Evolutionary conservation across 2,329 filamentous ascomycete genomes (phyloP).

Genomic region (Alternaria sp.): DNA sequence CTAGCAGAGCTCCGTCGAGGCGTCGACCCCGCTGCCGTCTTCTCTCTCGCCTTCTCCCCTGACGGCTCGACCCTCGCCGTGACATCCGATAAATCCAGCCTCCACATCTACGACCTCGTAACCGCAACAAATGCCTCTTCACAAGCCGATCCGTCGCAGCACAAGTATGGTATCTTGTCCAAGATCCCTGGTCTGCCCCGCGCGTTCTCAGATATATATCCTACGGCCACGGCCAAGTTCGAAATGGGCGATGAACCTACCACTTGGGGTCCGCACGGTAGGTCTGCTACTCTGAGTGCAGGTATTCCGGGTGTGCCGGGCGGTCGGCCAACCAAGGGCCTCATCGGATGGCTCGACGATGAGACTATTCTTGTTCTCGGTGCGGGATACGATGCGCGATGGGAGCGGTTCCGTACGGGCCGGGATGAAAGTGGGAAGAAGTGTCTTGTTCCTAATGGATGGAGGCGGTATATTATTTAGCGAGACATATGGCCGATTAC

Average conservation of each 20-base stretch:
- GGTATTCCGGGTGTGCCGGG: slow-evolving; percentile 61
- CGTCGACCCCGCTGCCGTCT: slow-evolving; percentile 85
- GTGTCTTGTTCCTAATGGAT: neutral
- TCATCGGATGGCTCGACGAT: slow-evolving; percentile 84
- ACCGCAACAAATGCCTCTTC: slow-evolving; percentile 6
- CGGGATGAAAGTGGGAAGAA: slow-evolving; percentile 64
- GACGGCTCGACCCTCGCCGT: slow-evolving; percentile 81
- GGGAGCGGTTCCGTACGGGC: slow-evolving; percentile 74
- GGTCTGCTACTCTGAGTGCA: slow-evolving; percentile 48
- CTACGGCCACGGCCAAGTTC: slow-evolving; percentile 80
- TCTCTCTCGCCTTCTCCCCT: slow-evolving; percentile 86
- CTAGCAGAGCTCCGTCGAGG: slow-evolving; percentile 86
- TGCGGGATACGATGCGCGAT: slow-evolving; percentile 78
- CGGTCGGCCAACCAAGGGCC: slow-evolving; percentile 74
- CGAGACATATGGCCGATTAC: rapidly evolving
- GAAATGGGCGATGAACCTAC: slow-evolving; percentile 77
- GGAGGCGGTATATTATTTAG: slow-evolving; percentile 14
- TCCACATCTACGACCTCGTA: slow-evolving; percentile 91
- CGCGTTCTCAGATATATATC: slow-evolving; percentile 88
- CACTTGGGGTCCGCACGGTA: slow-evolving; percentile 35
- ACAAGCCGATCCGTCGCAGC: slow-evolving; percentile 28
- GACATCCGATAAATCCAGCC: slow-evolving; percentile 94
- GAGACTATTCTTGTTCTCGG: slow-evolving; percentile 76
- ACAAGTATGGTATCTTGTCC: slow-evolving; percentile 83
- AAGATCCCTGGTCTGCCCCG: slow-evolving; percentile 85